Conservation (phyloP, 495 filamentous ascomycete species). For the Xylaria acuta region DNA sequence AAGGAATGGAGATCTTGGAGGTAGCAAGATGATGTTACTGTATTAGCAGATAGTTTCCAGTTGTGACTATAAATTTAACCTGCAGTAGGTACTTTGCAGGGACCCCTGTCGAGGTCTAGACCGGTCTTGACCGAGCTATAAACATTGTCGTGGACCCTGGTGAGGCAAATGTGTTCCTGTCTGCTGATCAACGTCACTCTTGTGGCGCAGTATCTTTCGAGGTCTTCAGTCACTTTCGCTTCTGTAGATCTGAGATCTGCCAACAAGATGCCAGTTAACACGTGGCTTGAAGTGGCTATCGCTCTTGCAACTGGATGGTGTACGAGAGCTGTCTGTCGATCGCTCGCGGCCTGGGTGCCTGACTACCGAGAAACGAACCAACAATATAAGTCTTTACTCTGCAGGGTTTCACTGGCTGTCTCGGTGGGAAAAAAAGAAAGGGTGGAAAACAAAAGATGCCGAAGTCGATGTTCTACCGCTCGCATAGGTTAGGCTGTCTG, state of each 20-base stretch:
- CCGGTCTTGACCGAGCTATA: background rate
- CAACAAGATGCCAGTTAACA: background rate
- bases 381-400: background rate
- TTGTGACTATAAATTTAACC: background rate
- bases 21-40: background rate
- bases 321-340: background rate
- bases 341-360: background rate
- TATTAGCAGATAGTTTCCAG: background rate
- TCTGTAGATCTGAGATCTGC: no score
- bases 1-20: background rate
- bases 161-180: background rate
- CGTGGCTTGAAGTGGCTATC: slow-evolving; percentile 6
- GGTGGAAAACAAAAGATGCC: background rate
- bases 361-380: background rate
- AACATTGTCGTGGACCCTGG: background rate
- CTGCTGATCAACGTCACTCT: background rate
- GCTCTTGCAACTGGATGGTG: background rate
- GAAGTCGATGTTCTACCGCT: background rate
- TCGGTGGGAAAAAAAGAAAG: background rate
- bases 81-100: background rate
- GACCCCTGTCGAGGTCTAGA: slow-evolving; percentile 2
- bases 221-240: background rate
- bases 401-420: background rate
- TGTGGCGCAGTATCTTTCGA: slow-evolving; percentile 5
- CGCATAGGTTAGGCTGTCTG: background rate